phyloP scores from a whole-genome alignment of 495 filamentous ascomycete species.

The Neurospora discreta region DNA sequence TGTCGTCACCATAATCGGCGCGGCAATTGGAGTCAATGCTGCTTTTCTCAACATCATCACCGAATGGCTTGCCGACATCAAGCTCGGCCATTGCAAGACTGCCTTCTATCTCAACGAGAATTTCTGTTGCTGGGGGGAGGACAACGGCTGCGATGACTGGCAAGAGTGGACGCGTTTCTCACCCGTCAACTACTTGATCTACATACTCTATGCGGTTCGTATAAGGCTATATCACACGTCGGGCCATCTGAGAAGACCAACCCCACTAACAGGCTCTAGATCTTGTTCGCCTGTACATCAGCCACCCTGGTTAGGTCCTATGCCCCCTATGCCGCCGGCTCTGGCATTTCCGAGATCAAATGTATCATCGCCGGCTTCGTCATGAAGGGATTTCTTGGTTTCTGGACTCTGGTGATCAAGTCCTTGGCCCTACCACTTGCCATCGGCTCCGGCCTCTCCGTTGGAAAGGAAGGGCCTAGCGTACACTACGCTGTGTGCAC shows the following conservation, averaged over 20 bases:
- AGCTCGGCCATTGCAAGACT: constrained; percentile 85
- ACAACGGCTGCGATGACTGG: constrained; percentile 85
- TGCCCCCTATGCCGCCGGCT: constrained; percentile 93
- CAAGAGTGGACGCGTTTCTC: constrained; percentile 72
- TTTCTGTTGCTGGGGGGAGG: constrained; percentile 97
- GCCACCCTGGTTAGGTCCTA: constrained; percentile 84
- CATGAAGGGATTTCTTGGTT: constrained; percentile 96
- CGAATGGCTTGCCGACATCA: constrained; percentile 94
- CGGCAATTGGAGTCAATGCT: constrained; percentile 85
- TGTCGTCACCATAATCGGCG: constrained; percentile 87
- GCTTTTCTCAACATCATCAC: constrained; percentile 92
- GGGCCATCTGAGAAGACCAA: not conserved
- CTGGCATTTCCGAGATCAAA: constrained; percentile 98
- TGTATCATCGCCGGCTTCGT: constrained; percentile 99
- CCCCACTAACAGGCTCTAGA: constrained; percentile 32
- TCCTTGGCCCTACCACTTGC: constrained; percentile 83
- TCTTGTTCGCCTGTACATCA: constrained; percentile 69
- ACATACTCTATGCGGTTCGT: constrained; percentile 77
- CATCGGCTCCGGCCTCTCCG: constrained; percentile 88
- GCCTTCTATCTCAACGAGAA: constrained; percentile 96
- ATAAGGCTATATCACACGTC: not conserved
- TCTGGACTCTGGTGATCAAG: constrained; percentile 89
- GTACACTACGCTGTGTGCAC: constrained; percentile 98
- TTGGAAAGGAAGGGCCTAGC: constrained; percentile 95
- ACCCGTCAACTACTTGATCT: constrained; percentile 75